phyloP scores from a whole-genome alignment of 805 yeast species.

The Grigorovia humatica region DNA sequence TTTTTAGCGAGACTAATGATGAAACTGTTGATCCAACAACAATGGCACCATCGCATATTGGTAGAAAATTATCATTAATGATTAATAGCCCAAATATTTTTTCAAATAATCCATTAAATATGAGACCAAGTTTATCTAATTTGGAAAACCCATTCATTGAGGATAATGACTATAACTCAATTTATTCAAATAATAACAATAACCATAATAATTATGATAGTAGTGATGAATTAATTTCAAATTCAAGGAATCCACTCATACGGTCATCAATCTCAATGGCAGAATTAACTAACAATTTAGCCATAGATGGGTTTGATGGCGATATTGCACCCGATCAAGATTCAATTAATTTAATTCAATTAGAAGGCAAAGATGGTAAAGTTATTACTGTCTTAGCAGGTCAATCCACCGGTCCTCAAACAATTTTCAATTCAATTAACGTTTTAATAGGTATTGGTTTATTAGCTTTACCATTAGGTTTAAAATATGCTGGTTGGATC shows the following conservation, averaged over 20 bases:
- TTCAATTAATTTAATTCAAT: conserved; percentile 46
- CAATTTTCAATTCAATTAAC: conserved; percentile 68
- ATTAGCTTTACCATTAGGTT: conserved; percentile 61
- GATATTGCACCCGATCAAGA: conserved; percentile 35
- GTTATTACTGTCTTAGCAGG: conserved; percentile 66
- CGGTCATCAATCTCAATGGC: conserved; percentile 36
- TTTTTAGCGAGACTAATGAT: conserved; percentile 48
- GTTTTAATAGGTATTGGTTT: conserved; percentile 70
- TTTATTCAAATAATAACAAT: conserved; percentile 5
- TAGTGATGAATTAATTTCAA: background rate
- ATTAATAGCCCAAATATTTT: conserved; percentile 4
- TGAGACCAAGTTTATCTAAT: conserved; percentile 5
- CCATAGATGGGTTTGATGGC: conserved; percentile 26
- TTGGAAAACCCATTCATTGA: conserved; percentile 4
- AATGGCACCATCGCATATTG: conserved; percentile 53
- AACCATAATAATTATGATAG: background rate
- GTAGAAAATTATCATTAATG: conserved; percentile 45
- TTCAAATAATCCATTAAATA: conserved; percentile 8
- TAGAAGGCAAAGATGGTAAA: conserved; percentile 64
- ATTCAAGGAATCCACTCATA: conserved; percentile 14
- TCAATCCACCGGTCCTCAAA: conserved; percentile 71
- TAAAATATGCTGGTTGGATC: conserved; percentile 60
- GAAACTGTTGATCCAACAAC: conserved; percentile 60
- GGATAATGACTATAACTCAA: conserved; percentile 32
- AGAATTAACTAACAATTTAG: conserved; percentile 30